A percentile compares a stretch with the other conserved stretches of the same genome.
phyloP scores from a whole-genome alignment of 2,329 filamentous ascomycete genomes.

The Colletotrichum neosansevieriae region DNA sequence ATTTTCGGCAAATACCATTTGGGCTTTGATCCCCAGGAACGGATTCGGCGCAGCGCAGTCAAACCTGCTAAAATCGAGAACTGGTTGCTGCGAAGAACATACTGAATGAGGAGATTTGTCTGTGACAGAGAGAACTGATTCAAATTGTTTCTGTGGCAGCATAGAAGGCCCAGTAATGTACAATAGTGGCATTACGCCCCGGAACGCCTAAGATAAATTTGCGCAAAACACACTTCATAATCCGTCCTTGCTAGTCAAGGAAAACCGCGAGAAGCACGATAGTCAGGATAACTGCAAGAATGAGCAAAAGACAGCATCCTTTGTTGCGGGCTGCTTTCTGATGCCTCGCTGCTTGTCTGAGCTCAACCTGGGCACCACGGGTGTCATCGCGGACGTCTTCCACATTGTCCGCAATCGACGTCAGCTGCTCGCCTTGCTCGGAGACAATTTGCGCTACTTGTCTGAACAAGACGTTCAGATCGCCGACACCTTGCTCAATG shows the following conservation, averaged over 20 bases:
- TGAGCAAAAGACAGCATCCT: conserved; percentile 90
- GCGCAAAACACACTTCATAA: conserved; percentile 7
- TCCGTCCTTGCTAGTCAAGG: conserved; percentile 66
- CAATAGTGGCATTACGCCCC: conserved; percentile 29
- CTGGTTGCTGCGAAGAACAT: neutral
- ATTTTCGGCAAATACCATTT: too few species aligned
- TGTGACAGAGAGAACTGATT: neutral
- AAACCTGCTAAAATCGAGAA: neutral
- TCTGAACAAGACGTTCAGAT: conserved; percentile 95
- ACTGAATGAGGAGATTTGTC: neutral
- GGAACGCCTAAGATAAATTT: conserved; percentile 35
- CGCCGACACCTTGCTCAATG: conserved; percentile 95
- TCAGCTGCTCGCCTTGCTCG: conserved; percentile 90
- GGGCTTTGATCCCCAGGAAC: neutral
- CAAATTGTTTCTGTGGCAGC: conserved; percentile 10
- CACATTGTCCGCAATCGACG: conserved; percentile 90
- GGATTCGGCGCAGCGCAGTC: neutral
- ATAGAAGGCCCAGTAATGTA: conserved; percentile 33
- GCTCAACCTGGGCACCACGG: conserved; percentile 85
- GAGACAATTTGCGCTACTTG: conserved; percentile 98
- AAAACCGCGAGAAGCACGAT: conserved; percentile 91
- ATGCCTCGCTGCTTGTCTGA: conserved; percentile 87
- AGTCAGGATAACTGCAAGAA: conserved; percentile 87
- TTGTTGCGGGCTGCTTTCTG: conserved; percentile 97
- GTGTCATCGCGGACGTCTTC: conserved; percentile 86